Evolutionary conservation across 2,329 filamentous ascomycete species (phyloP).

Genomic region (Diaporthe batatas): DNA sequence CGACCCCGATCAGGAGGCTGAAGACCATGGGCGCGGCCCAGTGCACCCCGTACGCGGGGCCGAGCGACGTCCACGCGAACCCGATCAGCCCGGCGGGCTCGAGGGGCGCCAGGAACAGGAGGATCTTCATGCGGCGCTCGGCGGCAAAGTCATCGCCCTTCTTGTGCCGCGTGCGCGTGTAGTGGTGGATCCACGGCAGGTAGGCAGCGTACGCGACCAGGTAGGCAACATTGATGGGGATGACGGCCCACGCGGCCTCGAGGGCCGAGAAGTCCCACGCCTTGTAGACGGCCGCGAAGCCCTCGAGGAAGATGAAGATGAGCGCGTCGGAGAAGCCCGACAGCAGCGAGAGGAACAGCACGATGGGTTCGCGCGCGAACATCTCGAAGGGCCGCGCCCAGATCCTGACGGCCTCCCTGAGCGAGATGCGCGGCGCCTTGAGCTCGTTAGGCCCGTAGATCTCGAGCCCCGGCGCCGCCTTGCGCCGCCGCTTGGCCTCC

Average conservation of each 20-base stretch:
- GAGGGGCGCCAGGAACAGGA: constrained; percentile 71
- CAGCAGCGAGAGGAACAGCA: constrained; percentile 76
- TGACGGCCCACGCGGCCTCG: constrained; percentile 42
- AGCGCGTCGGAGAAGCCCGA: constrained; percentile 80
- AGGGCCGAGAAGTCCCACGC: constrained; percentile 67
- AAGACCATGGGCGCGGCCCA: constrained; percentile 75
- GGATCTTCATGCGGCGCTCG: constrained; percentile 71
- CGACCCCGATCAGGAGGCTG: constrained; percentile 70
- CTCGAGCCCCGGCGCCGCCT: constrained; percentile 55
- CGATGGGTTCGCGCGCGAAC: constrained; percentile 81
- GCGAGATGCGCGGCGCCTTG: constrained; percentile 46
- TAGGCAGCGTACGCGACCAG: constrained; percentile 70
- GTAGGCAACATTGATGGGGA: constrained; percentile 60
- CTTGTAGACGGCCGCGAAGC: constrained; percentile 75
- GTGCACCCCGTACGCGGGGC: constrained; percentile 59
- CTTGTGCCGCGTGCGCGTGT: constrained; percentile 55
- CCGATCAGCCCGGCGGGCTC: constrained; percentile 72
- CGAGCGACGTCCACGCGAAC: constrained; percentile 72
- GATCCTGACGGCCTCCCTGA: constrained; percentile 59
- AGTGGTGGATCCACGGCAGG: constrained; percentile 63
- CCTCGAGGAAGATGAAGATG: constrained; percentile 84
- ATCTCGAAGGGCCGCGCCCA: constrained; percentile 77
- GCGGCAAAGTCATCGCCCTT: constrained; percentile 57
- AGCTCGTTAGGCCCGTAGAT: constrained; percentile 62
- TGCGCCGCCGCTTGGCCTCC: constrained; percentile 68